phyloP scores from a whole-genome alignment of 495 filamentous ascomycete genomes.

The Hypoxylon intermedium region DNA sequence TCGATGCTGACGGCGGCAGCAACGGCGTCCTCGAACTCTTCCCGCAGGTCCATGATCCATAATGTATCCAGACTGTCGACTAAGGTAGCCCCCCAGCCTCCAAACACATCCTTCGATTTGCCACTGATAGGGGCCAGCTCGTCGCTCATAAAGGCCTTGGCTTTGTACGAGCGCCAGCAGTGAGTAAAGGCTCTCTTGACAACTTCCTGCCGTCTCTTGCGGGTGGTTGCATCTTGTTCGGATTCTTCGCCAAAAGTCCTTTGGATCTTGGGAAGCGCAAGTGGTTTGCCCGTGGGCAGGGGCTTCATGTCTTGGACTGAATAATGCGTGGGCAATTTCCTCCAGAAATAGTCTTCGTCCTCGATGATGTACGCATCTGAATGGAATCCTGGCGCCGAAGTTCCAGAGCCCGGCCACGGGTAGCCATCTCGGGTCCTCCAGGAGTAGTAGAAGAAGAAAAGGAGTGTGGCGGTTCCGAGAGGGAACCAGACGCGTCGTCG shows the following conservation, averaged over 20 bases:
- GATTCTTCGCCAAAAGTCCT: slow-evolving; percentile 47
- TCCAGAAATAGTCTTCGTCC: slow-evolving; percentile 45
- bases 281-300: slow-evolving; percentile 70
- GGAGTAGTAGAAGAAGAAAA: slow-evolving; percentile 26
- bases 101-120: slow-evolving; percentile 73
- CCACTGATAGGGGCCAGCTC: slow-evolving; percentile 70
- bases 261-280: slow-evolving; percentile 76
- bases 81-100: slow-evolving; percentile 89
- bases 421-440: slow-evolving; percentile 12
- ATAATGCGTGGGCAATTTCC: slow-evolving; percentile 60
- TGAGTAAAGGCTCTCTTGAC: slow-evolving; percentile 73
- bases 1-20: slow-evolving; percentile 75
- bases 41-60: slow-evolving; percentile 89
- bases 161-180: slow-evolving; percentile 77
- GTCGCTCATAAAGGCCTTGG: slow-evolving; percentile 75
- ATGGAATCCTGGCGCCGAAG: neutral
- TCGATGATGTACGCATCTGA: slow-evolving; percentile 1
- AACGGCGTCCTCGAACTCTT: slow-evolving; percentile 86
- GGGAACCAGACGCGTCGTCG: slow-evolving; percentile 28
- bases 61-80: slow-evolving; percentile 92
- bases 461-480: slow-evolving; percentile 4
- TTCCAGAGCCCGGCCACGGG: slow-evolving; percentile 4
- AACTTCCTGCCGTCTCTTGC: slow-evolving; percentile 61
- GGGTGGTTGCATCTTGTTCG: slow-evolving; percentile 46
- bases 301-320: slow-evolving; percentile 67